phyloP scores from a whole-genome alignment of 495 filamentous ascomycete genomes.

The Aspergillus homomorphus region DNA sequence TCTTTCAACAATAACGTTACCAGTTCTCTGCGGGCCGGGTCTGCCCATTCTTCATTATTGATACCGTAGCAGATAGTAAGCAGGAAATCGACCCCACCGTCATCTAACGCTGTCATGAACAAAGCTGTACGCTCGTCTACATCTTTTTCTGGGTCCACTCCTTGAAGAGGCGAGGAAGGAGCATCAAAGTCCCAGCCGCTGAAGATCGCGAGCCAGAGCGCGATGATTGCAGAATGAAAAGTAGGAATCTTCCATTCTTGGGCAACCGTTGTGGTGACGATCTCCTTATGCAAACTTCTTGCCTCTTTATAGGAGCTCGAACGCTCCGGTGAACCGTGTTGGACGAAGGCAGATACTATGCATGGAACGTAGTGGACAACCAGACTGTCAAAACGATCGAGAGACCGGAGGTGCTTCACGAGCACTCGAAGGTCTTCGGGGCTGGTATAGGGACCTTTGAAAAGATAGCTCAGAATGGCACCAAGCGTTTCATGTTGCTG shows the following conservation, averaged over 20 bases:
- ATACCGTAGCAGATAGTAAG: conserved; percentile 78
- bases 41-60: conserved; percentile 71
- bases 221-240: conserved; percentile 70
- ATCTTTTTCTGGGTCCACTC: conserved; percentile 61
- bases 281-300: conserved; percentile 61
- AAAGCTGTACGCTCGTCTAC: conserved; percentile 63
- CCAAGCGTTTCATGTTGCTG: conserved; percentile 88
- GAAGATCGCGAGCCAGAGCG: conserved; percentile 89
- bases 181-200: conserved; percentile 81
- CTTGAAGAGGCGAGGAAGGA: conserved; percentile 49
- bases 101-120: conserved; percentile 74
- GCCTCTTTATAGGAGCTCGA: conserved; percentile 58
- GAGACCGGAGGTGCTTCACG: conserved; percentile 57
- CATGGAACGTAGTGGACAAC: conserved; percentile 78
- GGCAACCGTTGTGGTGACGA: conserved; percentile 61
- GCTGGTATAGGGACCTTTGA: conserved; percentile 67
- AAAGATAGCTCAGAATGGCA: conserved; percentile 67
- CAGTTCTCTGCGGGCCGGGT: conserved; percentile 70
- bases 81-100: conserved; percentile 89
- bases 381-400: conserved; percentile 68
- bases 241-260: conserved; percentile 65
- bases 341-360: conserved; percentile 65
- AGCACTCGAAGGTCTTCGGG: conserved; percentile 71
- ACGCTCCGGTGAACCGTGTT: conserved; percentile 71
- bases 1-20: conserved; percentile 76